Evolutionary conservation across 1,284 basidiomycete genomes (phyloP).

Genomic region (Fistulina hepatica): DNA sequence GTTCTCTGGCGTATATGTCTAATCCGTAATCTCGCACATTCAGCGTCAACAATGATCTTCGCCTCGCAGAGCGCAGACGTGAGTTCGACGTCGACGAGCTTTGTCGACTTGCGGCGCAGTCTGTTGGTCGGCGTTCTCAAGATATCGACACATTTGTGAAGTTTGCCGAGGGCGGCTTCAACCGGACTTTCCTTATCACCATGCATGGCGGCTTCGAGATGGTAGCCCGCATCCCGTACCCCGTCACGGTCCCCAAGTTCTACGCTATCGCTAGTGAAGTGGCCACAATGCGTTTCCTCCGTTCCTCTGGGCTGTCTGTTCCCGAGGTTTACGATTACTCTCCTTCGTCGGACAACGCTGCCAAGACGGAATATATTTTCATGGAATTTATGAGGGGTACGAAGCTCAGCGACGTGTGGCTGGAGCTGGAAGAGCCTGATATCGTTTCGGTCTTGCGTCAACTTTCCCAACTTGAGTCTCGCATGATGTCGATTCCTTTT

Average conservation of each 20-base stretch:
- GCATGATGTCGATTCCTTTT: slow-evolving; percentile 19
- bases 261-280: slow-evolving; percentile 36
- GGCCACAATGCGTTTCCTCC: slow-evolving; percentile 34
- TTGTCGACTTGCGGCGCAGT: slow-evolving; percentile 35
- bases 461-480: slow-evolving; percentile 18
- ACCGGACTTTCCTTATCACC: slow-evolving; percentile 35
- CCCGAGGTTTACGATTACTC: slow-evolving; percentile 20
- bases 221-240: slow-evolving; percentile 36
- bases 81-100: slow-evolving; percentile 29
- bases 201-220: slow-evolving; percentile 28
- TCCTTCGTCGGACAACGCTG: slow-evolving; percentile 16
- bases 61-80: slow-evolving; percentile 27
- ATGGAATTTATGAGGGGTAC: slow-evolving; percentile 19
- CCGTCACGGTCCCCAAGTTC: slow-evolving; percentile 27
- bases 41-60: slow-evolving; percentile 29
- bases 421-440: slow-evolving; percentile 14
- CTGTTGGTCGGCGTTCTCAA: slow-evolving; percentile 24
- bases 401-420: slow-evolving; percentile 17
- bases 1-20: slow-evolving; percentile 19
- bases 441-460: slow-evolving; percentile 18
- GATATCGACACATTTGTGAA: slow-evolving; percentile 29
- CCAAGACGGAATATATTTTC: slow-evolving; percentile 19
- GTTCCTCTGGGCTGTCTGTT: slow-evolving; percentile 30
- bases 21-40: slow-evolving; percentile 20
- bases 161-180: slow-evolving; percentile 35